Evolutionary conservation across 768 basidiomycete genomes (phyloP), one percentile per base, ranked within the genome.

Genomic region (Auricularia sp.): DNA sequence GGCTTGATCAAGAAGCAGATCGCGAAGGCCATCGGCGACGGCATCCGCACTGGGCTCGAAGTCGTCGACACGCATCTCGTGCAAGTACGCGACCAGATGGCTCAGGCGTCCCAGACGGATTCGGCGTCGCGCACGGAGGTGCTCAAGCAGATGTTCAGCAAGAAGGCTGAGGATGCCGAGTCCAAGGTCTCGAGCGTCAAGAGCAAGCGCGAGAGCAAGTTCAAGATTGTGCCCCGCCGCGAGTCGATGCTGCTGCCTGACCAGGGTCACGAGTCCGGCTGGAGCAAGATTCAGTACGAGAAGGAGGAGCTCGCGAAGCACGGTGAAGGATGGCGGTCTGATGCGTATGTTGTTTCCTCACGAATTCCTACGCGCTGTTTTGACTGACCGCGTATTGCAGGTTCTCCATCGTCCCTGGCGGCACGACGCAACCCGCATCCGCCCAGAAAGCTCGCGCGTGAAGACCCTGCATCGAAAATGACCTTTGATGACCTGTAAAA

Each of bases 11-110:
- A 94, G 82, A 83, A 79, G 68, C 88, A 84, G 74, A 80, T 88
- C 70, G 77, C 82, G 72, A 82, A 79, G 70, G 87, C 83, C 1
- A 77, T 87, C 42, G 74, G 78, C 51, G 87, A 86, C 62, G 86
- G 86, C 3, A 84, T 98, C 63, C 81, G 78, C 56, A 91, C 90
- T 16, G 92, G 86, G 0, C 77, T 98, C 66, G 93, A 92, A 74
- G 90, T 93, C 68, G 78, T 93, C 51, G 93, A 98, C 70, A 89
- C 88, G 16, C 92, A 95, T 77, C 83, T 98, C 21, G 88, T 92
- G 29, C 80, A 83, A n/a, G 91, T 98, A 56, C 79, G 90, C n/a
- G 87, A 91, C 66, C 79, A 84, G 43, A 85, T 92, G 85, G 80
- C 84, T 59, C 83, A 84, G 68, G 91, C 82, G 61, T 81, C 81